phyloP scores from a whole-genome alignment of 371 early-diverging fungal genomes.

The Mucor piriformis region DNA sequence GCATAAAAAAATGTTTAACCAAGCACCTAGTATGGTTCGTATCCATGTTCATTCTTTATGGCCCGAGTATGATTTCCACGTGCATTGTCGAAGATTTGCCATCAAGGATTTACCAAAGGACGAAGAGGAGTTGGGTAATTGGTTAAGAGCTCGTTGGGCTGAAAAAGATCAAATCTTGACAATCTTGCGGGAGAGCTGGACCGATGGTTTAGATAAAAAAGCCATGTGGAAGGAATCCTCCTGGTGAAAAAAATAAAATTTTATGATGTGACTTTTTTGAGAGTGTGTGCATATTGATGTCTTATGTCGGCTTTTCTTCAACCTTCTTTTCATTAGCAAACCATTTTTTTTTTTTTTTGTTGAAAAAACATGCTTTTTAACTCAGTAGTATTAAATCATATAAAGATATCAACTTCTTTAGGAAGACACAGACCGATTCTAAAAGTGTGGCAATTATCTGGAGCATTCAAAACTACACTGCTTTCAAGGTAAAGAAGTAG shows the following conservation, averaged over 20 bases:
- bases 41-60: slow-evolving; percentile 56
- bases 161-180: slow-evolving; percentile 68
- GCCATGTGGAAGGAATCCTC: slow-evolving; percentile 43
- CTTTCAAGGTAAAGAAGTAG: neutral
- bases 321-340: too few relatives aligned
- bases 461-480: neutral
- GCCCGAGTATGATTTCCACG: slow-evolving; percentile 72
- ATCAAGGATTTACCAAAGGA: slow-evolving; percentile 64
- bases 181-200: slow-evolving; percentile 49
- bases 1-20: slow-evolving; percentile 40
- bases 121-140: slow-evolving; percentile 57
- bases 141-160: slow-evolving; percentile 65
- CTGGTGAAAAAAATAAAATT: slow-evolving; percentile 1
- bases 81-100: slow-evolving; percentile 61
- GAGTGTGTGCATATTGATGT: neutral
- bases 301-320: too few relatives aligned
- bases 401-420: too few relatives aligned
- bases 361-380: too few relatives aligned
- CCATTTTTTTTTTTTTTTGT: too few relatives aligned
- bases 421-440: too few relatives aligned
- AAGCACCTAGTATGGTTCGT: slow-evolving; percentile 64
- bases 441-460: too few relatives aligned
- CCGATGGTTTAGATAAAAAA: slow-evolving; percentile 4
- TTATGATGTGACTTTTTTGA: neutral
- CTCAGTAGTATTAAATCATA: too few relatives aligned